Base-by-base conservation (phyloP, 805 yeast genomes). In the Candida ortonii region DNA sequence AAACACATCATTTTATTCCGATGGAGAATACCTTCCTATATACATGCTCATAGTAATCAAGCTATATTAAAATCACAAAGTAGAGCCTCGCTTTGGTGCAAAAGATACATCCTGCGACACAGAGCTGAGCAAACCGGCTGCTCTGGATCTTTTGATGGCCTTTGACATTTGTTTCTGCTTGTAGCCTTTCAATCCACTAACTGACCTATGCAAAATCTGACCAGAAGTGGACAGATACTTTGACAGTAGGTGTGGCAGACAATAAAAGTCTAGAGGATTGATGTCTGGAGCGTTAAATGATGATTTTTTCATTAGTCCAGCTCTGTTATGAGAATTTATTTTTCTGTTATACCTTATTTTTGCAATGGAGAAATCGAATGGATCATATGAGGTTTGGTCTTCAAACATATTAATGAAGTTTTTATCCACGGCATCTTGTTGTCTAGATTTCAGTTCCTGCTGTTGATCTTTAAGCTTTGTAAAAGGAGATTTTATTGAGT, bases 61-160 rank as follows among this genome's bases (percentile, higher is more conserved):
- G 11, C 23, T 20, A 20, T 7, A 29, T 12, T 13, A 21, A 15
- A 9, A 8, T 36, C 38, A 57, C 25, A 57, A 39, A 8, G 53
- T 40, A 12, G 45, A 26, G 15, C 64, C 64, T 46, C 62, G 53
- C 36, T 50, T 58, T 30, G 57, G 49, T 32, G 48, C 50, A 49
- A 59, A 64, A 22, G 71, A 56, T 20, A 70, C 64, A 52, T 79
- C 81, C 53, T 67, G 76, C 51, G 84, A 88, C n/a, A 80, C 81
- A 41, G 79, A 67, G 26, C 93, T 78, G 56, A 88, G 65, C 41
- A 87, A 68, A 0, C 96, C 97, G 35, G 82, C 78, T 4, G 83
- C 78, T 54, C 90, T 76, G 11, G 89, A 80, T 48, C 96, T 72
- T 54, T 84, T 78, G 28, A 88, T 71, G 12, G 96, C 94, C 49